Evolutionary conservation across 352 stramenopile genomes (phyloP).

Genomic region (Phytophthora sansomeana): DNA sequence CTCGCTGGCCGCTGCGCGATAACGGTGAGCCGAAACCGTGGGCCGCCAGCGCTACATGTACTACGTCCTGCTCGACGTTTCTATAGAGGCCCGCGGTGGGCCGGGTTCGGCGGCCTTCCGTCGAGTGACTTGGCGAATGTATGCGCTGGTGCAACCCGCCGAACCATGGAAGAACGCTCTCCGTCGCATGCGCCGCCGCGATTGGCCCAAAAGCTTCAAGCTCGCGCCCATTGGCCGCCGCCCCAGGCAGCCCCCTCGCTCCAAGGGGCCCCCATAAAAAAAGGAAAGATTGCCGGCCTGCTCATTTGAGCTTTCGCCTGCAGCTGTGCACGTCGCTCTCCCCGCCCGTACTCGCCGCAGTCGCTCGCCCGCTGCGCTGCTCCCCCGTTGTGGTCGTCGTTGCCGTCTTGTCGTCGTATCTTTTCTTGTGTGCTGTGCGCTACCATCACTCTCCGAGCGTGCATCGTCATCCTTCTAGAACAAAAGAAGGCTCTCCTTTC

Average conservation of each 20-base stretch:
- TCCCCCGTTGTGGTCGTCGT: slow-evolving; percentile 13
- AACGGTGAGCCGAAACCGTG: slow-evolving; percentile 24
- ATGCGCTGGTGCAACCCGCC: slow-evolving; percentile 29
- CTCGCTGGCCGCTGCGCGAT: background rate
- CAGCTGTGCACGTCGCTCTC: slow-evolving; percentile 49
- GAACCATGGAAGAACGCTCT: slow-evolving; percentile 37
- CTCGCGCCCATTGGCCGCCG: slow-evolving; percentile 22
- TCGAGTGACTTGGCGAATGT: slow-evolving; percentile 28
- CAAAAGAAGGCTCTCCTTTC: slow-evolving; percentile 26
- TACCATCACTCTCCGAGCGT: slow-evolving; percentile 41
- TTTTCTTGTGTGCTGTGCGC: slow-evolving; percentile 40
- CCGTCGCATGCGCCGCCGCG: slow-evolving; percentile 23
- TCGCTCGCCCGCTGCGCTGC: background rate
- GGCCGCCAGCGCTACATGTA: background rate
- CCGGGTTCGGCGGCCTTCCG: slow-evolving; percentile 21
- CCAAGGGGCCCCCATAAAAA: slow-evolving; percentile 24
- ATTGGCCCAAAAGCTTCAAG: slow-evolving; percentile 41
- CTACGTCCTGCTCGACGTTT: background rate
- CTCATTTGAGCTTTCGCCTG: slow-evolving; percentile 79
- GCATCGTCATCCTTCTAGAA: slow-evolving; percentile 44
- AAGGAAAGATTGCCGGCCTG: slow-evolving; percentile 47
- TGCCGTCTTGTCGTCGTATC: slow-evolving; percentile 43
- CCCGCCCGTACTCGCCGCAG: slow-evolving; percentile 1
- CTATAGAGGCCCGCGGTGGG: slow-evolving; percentile 15
- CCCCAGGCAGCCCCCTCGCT: background rate